These are phyloP conservation scores for Clausena lansium DNA, from an alignment of 345 rosid genomes.

Conservation along the genomic window DNA sequence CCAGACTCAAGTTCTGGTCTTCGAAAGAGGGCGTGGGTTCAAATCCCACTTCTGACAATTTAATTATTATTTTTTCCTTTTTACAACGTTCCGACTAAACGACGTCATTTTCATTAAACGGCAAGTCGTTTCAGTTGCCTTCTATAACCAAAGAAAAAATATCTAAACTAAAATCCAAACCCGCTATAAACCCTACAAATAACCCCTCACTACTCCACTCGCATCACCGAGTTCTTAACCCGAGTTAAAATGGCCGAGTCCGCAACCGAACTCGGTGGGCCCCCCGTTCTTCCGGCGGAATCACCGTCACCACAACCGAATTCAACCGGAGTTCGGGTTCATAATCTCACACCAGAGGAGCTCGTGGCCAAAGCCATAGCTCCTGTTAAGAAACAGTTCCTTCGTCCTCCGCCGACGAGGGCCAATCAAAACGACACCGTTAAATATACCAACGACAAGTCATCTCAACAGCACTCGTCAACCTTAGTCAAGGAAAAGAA, in stretches of 20 bases:
- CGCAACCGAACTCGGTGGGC: conserved; percentile 4
- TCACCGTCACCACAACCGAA: conserved; percentile 18
- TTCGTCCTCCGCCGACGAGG: conserved; percentile 67
- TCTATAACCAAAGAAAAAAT: not conserved
- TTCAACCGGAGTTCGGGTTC: conserved; percentile 50
- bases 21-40: conserved; percentile 39
- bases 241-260: conserved; percentile 21
- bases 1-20: conserved; percentile 82
- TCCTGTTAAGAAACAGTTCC: conserved; percentile 68
- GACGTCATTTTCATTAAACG: not conserved
- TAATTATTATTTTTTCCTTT: no score
- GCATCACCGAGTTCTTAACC: not conserved
- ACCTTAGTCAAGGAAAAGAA: conserved; percentile 66
- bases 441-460: conserved; percentile 16
- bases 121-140: not conserved
- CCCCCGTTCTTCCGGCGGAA: not conserved
- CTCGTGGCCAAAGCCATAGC: conserved; percentile 77
- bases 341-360: conserved; percentile 51
- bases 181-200: not conserved
- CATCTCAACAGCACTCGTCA: conserved; percentile 31
- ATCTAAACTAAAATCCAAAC: not conserved
- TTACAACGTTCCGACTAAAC: not conserved
- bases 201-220: not conserved
- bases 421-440: conserved; percentile 34
- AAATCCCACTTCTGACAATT: conserved; percentile 19